Evolutionary conservation across 2,329 filamentous ascomycete species (phyloP).

Genomic region (Catunica adiposa): DNA sequence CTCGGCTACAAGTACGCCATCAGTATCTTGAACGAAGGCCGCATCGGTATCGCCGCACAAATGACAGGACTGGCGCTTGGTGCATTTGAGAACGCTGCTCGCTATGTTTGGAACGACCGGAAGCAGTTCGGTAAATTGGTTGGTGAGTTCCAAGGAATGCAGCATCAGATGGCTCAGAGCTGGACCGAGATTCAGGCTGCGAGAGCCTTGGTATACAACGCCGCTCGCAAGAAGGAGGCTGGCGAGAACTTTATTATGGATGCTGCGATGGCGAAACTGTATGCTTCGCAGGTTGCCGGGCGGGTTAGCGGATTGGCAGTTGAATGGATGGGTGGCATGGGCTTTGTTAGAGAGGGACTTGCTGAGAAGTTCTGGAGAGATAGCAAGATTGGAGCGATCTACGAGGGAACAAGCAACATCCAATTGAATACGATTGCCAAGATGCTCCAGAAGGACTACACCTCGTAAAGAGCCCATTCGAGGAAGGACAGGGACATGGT

Average conservation of each 20-base stretch:
- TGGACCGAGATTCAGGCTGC: slow-evolving; percentile 89
- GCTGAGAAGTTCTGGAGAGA: slow-evolving; percentile 97
- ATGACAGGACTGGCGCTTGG: slow-evolving; percentile 95
- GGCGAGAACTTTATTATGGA: slow-evolving; percentile 90
- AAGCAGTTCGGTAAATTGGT: slow-evolving; percentile 90
- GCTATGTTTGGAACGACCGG: slow-evolving; percentile 96
- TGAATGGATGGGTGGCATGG: slow-evolving; percentile 99
- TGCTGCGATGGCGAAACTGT: slow-evolving; percentile 96
- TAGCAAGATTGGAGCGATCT: slow-evolving; percentile 96
- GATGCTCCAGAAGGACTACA: slow-evolving; percentile 45
- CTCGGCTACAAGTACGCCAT: slow-evolving; percentile 98
- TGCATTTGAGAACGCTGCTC: slow-evolving; percentile 85
- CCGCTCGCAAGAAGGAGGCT: slow-evolving; percentile 92
- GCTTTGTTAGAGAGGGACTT: slow-evolving; percentile 87
- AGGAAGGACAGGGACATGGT: neutral
- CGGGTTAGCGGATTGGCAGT: slow-evolving; percentile 72
- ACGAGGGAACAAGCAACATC: slow-evolving; percentile 76
- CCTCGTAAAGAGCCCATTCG: slow-evolving; percentile 19
- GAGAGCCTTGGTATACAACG: slow-evolving; percentile 85
- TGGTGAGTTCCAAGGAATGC: slow-evolving; percentile 97
- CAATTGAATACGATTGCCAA: slow-evolving; percentile 52
- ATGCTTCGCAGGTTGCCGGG: slow-evolving; percentile 80
- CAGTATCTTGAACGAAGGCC: slow-evolving; percentile 79
- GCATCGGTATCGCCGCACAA: slow-evolving; percentile 94
- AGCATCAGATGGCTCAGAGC: slow-evolving; percentile 92